Conservation (phyloP, 176 grass and related monocot species). For the Rhynchospora breviuscula region DNA sequence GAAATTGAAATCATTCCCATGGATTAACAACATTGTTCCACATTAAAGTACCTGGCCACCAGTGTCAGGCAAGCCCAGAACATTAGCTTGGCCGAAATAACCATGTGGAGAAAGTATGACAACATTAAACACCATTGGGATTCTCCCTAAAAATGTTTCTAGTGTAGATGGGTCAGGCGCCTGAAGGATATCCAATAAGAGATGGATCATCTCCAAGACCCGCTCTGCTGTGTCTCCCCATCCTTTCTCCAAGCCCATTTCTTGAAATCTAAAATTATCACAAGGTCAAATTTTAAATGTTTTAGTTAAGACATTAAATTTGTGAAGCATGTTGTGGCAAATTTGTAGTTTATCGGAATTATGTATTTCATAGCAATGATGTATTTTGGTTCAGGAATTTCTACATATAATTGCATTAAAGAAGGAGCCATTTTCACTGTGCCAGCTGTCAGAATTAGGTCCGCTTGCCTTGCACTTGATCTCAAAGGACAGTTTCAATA, state of each 20-base stretch:
- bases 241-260: constrained; percentile 96
- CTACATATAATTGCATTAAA: too few species aligned
- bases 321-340: neutral
- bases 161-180: constrained; percentile 87
- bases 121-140: constrained; percentile 98
- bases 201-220: constrained; percentile 93
- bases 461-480: too few species aligned
- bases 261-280: constrained; percentile 71
- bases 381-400: too few species aligned
- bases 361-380: neutral
- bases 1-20: neutral
- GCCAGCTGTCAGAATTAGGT: too few species aligned
- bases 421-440: too few species aligned
- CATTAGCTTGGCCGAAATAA: constrained; percentile 98
- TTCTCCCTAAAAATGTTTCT: constrained; percentile 84
- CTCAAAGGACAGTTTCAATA: neutral
- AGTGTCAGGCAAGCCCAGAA: constrained; percentile 92
- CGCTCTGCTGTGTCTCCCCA: constrained; percentile 86
- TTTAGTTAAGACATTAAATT: neutral
- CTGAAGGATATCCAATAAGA: constrained; percentile 87
- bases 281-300: neutral
- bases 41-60: constrained; percentile 68
- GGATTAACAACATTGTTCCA: neutral
- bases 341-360: neutral
- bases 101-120: constrained; percentile 92